phyloP scores from a whole-genome alignment of 139 green algal species.

The Picochlorum sp. region DNA sequence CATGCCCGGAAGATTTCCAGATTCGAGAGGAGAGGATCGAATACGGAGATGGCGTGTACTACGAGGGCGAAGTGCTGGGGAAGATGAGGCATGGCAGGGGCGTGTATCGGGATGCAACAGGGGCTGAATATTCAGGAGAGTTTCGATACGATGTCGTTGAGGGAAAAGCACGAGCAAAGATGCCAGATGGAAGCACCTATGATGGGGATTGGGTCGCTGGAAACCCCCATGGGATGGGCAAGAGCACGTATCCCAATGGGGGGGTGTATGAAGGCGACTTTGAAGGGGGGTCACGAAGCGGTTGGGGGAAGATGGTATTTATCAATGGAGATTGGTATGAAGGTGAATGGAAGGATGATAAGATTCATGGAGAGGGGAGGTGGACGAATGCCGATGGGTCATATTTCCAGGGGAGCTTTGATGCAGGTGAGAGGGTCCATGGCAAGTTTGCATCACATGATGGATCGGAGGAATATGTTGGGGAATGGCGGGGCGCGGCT shows the following conservation, averaged over 20 bases:
- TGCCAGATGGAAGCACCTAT: conserved; percentile 1
- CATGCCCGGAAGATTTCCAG: conserved; percentile 23
- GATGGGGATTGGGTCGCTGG: conserved; percentile 4
- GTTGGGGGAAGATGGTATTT: conserved; percentile 32
- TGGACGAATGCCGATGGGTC: conserved; percentile 34
- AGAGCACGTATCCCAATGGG: conserved; percentile 24
- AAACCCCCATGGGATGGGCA: conserved; percentile 14
- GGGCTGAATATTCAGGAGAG: conserved; percentile 33
- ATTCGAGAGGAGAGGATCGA: conserved; percentile 11
- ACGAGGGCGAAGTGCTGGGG: conserved; percentile 26
- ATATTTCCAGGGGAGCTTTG: conserved; percentile 48
- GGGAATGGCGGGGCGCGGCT: conserved; percentile 48
- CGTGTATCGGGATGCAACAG: conserved; percentile 22
- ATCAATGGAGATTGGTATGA: conserved; percentile 32
- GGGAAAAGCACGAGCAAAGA: conserved; percentile 1
- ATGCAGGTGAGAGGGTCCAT: conserved; percentile 17
- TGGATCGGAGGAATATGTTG: conserved; percentile 53
- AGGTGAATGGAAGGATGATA: conserved; percentile 37
- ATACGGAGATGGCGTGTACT: conserved; percentile 17
- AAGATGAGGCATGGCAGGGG: conserved; percentile 34
- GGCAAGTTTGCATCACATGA: conserved; percentile 34
- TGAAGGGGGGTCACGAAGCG: conserved; percentile 16
- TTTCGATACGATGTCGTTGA: conserved; percentile 34
- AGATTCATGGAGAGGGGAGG: conserved; percentile 33
- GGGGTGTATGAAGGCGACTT: conserved; percentile 30